Percentiles rank a stretch among this genome's conserved stretches.
Conservation (phyloP, 2,329 filamentous ascomycete genomes). For the Fusarium subglutinans region DNA sequence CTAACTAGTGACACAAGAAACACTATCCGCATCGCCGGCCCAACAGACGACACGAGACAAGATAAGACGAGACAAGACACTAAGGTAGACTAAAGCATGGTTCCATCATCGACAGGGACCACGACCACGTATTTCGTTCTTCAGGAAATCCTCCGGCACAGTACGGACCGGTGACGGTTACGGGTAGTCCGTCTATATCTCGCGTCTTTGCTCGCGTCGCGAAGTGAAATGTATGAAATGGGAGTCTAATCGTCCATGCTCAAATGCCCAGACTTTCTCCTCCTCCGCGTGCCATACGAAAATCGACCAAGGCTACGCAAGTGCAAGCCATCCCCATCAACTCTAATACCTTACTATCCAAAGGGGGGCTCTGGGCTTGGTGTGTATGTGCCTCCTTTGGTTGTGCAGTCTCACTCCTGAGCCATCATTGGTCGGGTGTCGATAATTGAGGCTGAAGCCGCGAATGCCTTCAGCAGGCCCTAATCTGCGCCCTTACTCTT, state of each 20-base stretch:
- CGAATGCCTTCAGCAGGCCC: constrained; percentile 2
- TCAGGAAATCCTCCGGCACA: not conserved
- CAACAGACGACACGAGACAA: not conserved
- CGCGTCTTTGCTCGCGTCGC: constrained; percentile 1
- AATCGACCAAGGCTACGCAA: constrained; percentile 3
- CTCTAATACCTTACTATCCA: constrained; percentile 1
- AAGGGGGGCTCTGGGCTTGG: not conserved
- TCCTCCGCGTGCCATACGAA: not conserved
- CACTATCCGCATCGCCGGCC: not conserved
- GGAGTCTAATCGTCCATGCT: not conserved
- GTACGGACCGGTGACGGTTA: not conserved
- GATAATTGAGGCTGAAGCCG: constrained; percentile 2
- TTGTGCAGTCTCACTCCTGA: not conserved
- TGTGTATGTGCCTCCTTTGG: not conserved
- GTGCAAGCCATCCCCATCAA: constrained; percentile 13
- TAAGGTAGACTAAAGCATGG: not conserved
- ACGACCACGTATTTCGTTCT: not conserved
- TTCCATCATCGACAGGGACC: not conserved
- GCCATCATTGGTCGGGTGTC: not conserved
- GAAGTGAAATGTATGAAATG: not conserved
- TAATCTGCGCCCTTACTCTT: constrained; percentile 61
- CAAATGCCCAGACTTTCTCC: not conserved
- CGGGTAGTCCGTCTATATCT: constrained; percentile 1
- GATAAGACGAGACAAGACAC: not conserved
- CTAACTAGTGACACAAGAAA: constrained; percentile 11